These are phyloP conservation scores for Suillus luteus DNA, from an alignment of 768 basidiomycete genomes.

Conservation along the genomic window DNA sequence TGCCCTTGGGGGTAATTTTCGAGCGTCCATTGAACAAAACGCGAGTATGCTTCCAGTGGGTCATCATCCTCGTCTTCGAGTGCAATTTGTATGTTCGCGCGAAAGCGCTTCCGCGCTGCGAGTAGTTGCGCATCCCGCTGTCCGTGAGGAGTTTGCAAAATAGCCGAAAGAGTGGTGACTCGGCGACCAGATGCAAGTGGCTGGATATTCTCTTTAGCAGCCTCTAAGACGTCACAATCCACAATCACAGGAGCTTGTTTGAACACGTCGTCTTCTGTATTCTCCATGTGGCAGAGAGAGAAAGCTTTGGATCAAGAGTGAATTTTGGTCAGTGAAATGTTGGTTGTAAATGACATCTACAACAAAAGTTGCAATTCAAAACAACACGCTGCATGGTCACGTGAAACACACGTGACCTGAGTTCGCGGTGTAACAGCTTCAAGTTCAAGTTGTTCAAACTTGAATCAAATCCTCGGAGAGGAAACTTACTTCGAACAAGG, in stretches of 20 bases:
- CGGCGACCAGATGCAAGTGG: conserved; percentile 78
- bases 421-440: too few relatives aligned
- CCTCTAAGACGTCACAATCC: conserved; percentile 80
- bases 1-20: conserved; percentile 95
- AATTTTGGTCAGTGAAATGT: neutral
- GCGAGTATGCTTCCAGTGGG: conserved; percentile 82
- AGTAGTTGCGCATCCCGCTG: conserved; percentile 72
- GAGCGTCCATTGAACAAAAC: conserved; percentile 88
- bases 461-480: too few relatives aligned
- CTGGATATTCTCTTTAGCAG: conserved; percentile 86
- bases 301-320: conserved; percentile 1
- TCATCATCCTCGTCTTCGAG: conserved; percentile 77
- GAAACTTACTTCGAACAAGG: too few relatives aligned
- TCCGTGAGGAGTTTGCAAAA: conserved; percentile 75
- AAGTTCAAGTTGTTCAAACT: too few relatives aligned
- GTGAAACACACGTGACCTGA: neutral
- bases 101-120: conserved; percentile 62
- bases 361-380: conserved; percentile 5
- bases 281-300: conserved; percentile 22
- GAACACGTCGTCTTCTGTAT: conserved; percentile 45
- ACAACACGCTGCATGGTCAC: conserved; percentile 9
- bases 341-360: neutral
- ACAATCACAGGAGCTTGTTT: conserved; percentile 53
- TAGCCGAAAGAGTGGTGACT: conserved; percentile 73
- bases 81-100: conserved; percentile 72